These are phyloP conservation scores for Beta corolliflora DNA, from an alignment of 179 eudicot genomes.

Conservation along the genomic window DNA sequence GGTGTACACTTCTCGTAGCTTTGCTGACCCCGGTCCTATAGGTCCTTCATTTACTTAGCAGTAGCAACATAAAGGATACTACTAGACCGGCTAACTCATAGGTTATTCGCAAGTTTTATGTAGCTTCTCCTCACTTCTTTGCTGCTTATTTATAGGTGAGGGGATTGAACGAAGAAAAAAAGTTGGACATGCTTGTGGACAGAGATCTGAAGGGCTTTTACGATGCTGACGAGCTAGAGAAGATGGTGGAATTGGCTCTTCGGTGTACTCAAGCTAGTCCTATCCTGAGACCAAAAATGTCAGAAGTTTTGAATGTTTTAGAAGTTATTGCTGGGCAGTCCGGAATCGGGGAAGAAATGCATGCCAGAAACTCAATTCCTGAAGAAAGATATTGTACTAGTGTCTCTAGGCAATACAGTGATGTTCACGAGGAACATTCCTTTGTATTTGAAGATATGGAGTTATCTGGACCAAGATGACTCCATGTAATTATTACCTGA, in stretches of 20 bases:
- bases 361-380: constrained; percentile 36
- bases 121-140: background rate
- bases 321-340: constrained; percentile 49
- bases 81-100: too few species aligned
- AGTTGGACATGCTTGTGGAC: constrained; percentile 67
- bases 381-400: constrained; percentile 43
- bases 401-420: constrained; percentile 51
- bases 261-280: constrained; percentile 78
- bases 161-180: constrained; percentile 60
- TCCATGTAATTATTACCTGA: background rate
- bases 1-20: background rate
- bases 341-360: constrained; percentile 40
- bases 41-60: background rate
- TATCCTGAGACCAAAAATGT: constrained; percentile 72
- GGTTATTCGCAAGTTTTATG: background rate
- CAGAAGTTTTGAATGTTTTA: constrained; percentile 65
- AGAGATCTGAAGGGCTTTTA: constrained; percentile 64
- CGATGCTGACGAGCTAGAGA: constrained; percentile 58
- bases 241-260: constrained; percentile 64
- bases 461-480: constrained; percentile 86
- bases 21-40: background rate
- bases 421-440: constrained; percentile 60
- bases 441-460: constrained; percentile 80
- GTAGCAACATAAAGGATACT: background rate
- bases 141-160: constrained; percentile 49